Percentiles rank a stretch among this genome's conserved stretches.
Evolutionary conservation across 805 yeast genomes (phyloP).

Genomic region (Geotrichum ghanense): DNA sequence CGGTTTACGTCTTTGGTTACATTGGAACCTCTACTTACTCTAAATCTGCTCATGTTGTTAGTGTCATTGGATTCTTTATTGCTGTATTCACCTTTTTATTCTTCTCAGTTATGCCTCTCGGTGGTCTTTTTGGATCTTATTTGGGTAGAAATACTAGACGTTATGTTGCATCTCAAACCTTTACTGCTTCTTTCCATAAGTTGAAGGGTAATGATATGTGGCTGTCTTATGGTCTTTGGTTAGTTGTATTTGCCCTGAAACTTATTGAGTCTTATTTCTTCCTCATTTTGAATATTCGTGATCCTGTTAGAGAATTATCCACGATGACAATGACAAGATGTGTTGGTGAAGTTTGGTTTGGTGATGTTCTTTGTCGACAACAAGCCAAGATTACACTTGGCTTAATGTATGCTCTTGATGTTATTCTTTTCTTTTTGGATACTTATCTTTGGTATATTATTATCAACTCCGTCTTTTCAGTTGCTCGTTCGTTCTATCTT

Average conservation of each 20-base stretch:
- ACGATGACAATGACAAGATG: conserved; percentile 77
- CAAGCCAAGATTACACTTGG: conserved; percentile 88
- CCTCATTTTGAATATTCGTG: conserved; percentile 79
- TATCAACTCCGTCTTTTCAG: conserved; percentile 88
- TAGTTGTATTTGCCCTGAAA: conserved; percentile 79
- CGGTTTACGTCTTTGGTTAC: conserved; percentile 74
- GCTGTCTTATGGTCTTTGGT: conserved; percentile 91
- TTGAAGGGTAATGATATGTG: conserved; percentile 87
- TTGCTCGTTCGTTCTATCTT: conserved; percentile 94
- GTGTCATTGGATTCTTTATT: conserved; percentile 81
- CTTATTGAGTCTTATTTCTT: conserved; percentile 85
- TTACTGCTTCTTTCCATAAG: conserved; percentile 81
- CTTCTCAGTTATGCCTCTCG: conserved; percentile 91
- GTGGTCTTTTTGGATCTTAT: conserved; percentile 93
- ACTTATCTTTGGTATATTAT: conserved; percentile 98
- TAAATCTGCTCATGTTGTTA: conserved; percentile 61
- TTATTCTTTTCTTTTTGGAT: conserved; percentile 95
- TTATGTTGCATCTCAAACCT: conserved; percentile 87
- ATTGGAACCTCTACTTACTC: conserved; percentile 59
- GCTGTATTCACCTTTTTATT: conserved; percentile 75
- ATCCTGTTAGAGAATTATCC: conserved; percentile 85
- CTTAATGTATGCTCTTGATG: conserved; percentile 84
- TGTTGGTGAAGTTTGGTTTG: conserved; percentile 89
- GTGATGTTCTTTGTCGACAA: conserved; percentile 58
- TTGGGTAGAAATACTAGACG: conserved; percentile 77